Percentiles rank a stretch among this genome's conserved stretches.
phyloP scores from a whole-genome alignment of 495 filamentous ascomycete genomes.

The Penicillium macrosclerotiorum region DNA sequence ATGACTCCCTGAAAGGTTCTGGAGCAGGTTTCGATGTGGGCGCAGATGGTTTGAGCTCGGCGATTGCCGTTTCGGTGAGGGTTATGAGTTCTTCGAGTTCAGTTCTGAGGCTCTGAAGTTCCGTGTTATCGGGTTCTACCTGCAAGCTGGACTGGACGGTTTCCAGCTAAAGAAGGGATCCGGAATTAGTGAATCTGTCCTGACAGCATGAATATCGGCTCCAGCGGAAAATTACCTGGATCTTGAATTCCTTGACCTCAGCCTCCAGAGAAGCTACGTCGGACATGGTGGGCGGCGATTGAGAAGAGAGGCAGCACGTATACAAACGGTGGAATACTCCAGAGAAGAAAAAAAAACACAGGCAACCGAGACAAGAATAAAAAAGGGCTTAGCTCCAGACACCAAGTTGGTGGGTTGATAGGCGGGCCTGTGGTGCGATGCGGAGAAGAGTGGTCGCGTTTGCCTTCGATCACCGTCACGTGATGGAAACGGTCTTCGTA shows the following conservation, averaged over 20 bases:
- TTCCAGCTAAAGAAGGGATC: constrained; percentile 61
- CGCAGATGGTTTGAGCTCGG: constrained; percentile 68
- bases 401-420: too few relatives aligned
- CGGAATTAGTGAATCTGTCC: not conserved
- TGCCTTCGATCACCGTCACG: too few relatives aligned
- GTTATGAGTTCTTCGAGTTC: constrained; percentile 84
- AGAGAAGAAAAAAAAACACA: not conserved
- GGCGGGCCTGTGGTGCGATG: too few relatives aligned
- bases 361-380: not conserved
- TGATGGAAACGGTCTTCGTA: too few relatives aligned
- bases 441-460: too few relatives aligned
- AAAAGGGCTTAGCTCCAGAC: not conserved
- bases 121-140: constrained; percentile 79
- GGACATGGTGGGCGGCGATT: constrained; percentile 43
- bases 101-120: constrained; percentile 72
- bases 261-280: constrained; percentile 66
- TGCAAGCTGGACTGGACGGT: constrained; percentile 71
- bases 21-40: constrained; percentile 41
- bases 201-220: too few relatives aligned
- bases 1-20: constrained; percentile 59
- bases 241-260: constrained; percentile 78
- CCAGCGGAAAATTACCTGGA: constrained; percentile 60
- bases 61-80: constrained; percentile 73
- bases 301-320: too few relatives aligned
- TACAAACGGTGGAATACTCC: too few relatives aligned